Conservation (phyloP, 163 green algal species). For the Scenedesmus sp. region DNA sequence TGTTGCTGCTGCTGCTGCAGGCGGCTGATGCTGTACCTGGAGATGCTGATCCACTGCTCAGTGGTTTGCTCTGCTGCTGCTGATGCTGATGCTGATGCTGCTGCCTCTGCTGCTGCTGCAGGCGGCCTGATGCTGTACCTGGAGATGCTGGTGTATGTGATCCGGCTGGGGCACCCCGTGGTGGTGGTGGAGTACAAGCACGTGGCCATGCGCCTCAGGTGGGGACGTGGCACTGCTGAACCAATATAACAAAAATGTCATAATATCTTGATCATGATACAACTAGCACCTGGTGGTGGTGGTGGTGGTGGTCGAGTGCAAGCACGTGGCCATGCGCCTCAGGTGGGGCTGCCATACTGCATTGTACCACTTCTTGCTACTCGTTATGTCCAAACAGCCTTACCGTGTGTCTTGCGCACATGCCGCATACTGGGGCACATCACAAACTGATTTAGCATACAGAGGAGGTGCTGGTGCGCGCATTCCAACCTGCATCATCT, state of each 20-base stretch:
- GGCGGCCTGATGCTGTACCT: constrained; percentile 60
- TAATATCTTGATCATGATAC: too few relatives aligned
- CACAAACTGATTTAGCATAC: too few relatives aligned
- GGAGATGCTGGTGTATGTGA: constrained; percentile 55
- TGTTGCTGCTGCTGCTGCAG: neutral
- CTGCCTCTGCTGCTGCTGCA: neutral
- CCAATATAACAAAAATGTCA: neutral
- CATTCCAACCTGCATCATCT: too few relatives aligned
- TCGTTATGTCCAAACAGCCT: neutral
- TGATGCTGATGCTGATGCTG: neutral
- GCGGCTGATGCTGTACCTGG: too few relatives aligned
- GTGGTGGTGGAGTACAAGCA: constrained; percentile 61
- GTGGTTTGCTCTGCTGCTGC: neutral
- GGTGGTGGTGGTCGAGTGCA: constrained; percentile 57
- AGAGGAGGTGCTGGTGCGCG: too few relatives aligned
- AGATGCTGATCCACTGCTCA: too few relatives aligned
- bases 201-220: constrained; percentile 59
- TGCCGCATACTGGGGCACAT: too few relatives aligned
- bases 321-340: constrained; percentile 61
- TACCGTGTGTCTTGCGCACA: too few relatives aligned
- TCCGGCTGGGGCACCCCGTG: constrained; percentile 55
- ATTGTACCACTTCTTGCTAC: neutral
- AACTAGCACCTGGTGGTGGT: too few relatives aligned
- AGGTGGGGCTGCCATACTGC: neutral
- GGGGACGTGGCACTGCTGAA: neutral